Evolutionary conservation across 495 filamentous ascomycete genomes (phyloP).

Genomic region (Neurospora pannonica): DNA sequence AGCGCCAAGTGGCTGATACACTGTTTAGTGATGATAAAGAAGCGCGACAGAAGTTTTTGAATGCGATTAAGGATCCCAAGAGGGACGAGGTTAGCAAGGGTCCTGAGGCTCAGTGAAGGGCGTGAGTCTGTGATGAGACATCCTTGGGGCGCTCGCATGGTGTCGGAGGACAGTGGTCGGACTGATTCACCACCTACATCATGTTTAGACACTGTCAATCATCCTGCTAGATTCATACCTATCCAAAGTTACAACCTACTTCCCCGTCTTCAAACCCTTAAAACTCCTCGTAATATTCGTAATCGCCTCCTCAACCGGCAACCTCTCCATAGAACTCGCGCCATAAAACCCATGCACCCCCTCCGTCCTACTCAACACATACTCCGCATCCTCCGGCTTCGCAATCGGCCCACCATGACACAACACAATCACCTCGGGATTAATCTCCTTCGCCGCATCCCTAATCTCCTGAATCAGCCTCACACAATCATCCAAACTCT

Average conservation of each 20-base stretch:
- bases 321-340: constrained; percentile 60
- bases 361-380: constrained; percentile 46
- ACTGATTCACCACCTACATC: not conserved
- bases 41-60: constrained; percentile 45
- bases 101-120: not conserved
- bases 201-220: not conserved
- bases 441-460: constrained; percentile 46
- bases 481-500: constrained; percentile 53
- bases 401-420: constrained; percentile 65
- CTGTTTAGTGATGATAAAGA: constrained; percentile 46
- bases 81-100: constrained; percentile 33
- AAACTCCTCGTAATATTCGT: constrained; percentile 50
- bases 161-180: not conserved
- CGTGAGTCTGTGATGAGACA: not conserved
- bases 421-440: constrained; percentile 51
- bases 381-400: constrained; percentile 50
- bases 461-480: constrained; percentile 50
- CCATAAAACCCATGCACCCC: constrained; percentile 65
- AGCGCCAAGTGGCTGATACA: constrained; percentile 50
- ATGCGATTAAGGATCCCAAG: constrained; percentile 43
- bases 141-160: not conserved
- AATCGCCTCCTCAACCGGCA: constrained; percentile 61
- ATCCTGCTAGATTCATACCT: not conserved
- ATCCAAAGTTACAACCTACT: not conserved
- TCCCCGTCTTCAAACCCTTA: constrained; percentile 34